A percentile compares a stretch with the other conserved stretches of the same genome.
Conservation (phyloP, 2,329 filamentous ascomycete genomes). For the Ilyonectria robusta region DNA sequence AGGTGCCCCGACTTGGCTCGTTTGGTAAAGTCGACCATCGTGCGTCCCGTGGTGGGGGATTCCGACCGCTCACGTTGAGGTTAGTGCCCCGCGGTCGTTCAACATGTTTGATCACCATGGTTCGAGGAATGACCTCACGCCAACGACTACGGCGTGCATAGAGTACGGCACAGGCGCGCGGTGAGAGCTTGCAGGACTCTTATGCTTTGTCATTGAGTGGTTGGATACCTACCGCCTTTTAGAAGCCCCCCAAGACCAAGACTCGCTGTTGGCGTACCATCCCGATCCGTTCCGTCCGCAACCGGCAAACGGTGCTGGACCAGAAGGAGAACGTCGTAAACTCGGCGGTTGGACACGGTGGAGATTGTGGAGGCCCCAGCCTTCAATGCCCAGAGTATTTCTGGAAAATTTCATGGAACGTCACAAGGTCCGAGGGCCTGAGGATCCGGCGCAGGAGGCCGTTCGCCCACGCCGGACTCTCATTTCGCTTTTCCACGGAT, state of each 20-base stretch:
- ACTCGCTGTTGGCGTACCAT: background rate
- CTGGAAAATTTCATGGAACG: background rate
- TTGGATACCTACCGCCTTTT: constrained; percentile 1
- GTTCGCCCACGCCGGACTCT: constrained; percentile 7
- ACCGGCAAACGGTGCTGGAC: constrained; percentile 1
- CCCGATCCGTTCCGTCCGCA: background rate
- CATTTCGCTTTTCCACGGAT: constrained; percentile 3
- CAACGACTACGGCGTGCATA: constrained; percentile 8
- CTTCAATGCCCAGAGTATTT: background rate
- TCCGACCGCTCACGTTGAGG: background rate
- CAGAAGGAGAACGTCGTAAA: background rate
- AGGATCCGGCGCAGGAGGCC: constrained; percentile 1
- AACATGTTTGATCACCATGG: constrained; percentile 26
- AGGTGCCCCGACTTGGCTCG: constrained; percentile 8
- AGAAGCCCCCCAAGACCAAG: background rate
- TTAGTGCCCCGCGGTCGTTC: constrained; percentile 20
- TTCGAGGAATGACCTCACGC: constrained; percentile 38
- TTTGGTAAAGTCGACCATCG: constrained; percentile 1
- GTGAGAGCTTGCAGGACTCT: background rate
- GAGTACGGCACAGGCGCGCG: constrained; percentile 24
- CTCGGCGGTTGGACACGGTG: constrained; percentile 19
- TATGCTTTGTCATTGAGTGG: constrained; percentile 11
- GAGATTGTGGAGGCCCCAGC: constrained; percentile 13
- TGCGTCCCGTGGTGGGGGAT: constrained; percentile 4
- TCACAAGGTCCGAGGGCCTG: background rate